phyloP scores from a whole-genome alignment of 164 flowering plant species.

The Vitis cinerea region DNA sequence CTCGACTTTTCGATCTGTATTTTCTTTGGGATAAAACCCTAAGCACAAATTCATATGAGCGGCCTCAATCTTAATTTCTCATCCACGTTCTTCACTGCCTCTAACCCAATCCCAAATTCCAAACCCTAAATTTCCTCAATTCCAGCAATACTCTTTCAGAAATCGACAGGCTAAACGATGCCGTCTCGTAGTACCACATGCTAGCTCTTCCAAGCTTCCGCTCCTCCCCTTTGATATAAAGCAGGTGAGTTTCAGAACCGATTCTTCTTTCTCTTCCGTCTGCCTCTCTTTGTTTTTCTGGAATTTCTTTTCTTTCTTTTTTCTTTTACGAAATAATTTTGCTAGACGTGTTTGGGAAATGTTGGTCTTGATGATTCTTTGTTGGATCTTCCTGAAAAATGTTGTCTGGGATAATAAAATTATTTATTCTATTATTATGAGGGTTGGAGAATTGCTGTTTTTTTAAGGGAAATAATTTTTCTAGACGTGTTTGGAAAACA shows the following conservation, averaged over 20 bases:
- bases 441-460: too few relatives aligned
- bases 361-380: neutral
- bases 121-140: neutral
- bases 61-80: neutral
- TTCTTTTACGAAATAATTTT: neutral
- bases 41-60: too few relatives aligned
- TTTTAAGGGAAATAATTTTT: too few relatives aligned
- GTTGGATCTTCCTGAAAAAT: too few relatives aligned
- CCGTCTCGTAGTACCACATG: neutral
- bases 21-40: too few relatives aligned
- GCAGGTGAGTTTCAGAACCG: constrained; percentile 1
- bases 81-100: neutral
- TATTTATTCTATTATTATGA: too few relatives aligned
- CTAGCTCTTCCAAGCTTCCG: constrained; percentile 6
- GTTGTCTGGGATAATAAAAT: too few relatives aligned
- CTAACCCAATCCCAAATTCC: neutral
- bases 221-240: constrained; percentile 12
- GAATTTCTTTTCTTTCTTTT: too few relatives aligned
- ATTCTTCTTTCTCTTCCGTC: too few relatives aligned
- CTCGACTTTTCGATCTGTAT: too few relatives aligned
- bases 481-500: too few relatives aligned
- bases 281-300: neutral
- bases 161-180: neutral
- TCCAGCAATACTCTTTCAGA: neutral
- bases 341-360: neutral